Conservation (phyloP, 1,284 basidiomycete species). For the Schizophyllum amplum region DNA sequence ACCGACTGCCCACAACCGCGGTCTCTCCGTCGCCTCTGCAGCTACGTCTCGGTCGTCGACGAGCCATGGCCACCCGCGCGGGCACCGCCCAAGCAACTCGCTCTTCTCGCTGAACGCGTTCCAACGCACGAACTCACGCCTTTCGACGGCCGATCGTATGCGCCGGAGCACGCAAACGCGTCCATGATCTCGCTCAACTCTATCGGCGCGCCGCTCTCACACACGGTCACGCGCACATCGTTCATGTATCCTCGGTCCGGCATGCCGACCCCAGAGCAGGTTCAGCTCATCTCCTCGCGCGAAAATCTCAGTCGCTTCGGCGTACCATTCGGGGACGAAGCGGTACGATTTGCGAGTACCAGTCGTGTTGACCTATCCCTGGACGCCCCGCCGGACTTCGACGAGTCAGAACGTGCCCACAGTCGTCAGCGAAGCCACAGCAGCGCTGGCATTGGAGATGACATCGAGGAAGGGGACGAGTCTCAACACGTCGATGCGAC, state of each 20-base stretch:
- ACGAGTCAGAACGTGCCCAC: background rate
- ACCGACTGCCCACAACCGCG: background rate
- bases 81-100: constrained; percentile 17
- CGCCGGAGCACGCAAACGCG: constrained; percentile 30
- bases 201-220: constrained; percentile 44
- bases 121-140: background rate
- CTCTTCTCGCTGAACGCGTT: constrained; percentile 8
- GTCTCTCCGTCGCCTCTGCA: background rate
- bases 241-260: constrained; percentile 42
- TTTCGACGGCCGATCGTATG: constrained; percentile 19
- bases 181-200: constrained; percentile 41
- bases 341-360: constrained; percentile 28
- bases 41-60: background rate
- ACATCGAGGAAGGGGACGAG: background rate
- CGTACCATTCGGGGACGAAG: constrained; percentile 43
- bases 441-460: background rate
- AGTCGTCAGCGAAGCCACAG: background rate
- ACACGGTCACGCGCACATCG: constrained; percentile 41
- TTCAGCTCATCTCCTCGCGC: constrained; percentile 40
- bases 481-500: background rate
- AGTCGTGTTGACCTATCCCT: background rate
- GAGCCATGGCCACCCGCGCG: constrained; percentile 15
- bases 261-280: constrained; percentile 40
- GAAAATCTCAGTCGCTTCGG: constrained; percentile 42
- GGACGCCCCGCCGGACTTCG: background rate